Base-by-base conservation (phyloP, 257 asterid genomes). In the Primulina huaijiensis region DNA sequence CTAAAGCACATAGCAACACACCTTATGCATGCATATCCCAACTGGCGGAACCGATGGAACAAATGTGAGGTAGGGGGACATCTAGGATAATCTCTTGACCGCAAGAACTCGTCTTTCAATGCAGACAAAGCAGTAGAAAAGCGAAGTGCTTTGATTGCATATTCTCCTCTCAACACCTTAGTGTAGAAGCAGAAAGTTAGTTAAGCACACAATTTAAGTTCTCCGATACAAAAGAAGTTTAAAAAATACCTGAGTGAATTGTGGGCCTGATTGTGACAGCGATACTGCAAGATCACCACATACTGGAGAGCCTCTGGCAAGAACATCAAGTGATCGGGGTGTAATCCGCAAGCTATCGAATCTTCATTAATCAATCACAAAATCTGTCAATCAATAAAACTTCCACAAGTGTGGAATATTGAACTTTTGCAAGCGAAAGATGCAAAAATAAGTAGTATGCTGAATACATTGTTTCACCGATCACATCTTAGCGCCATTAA, bases 241-340 rank as follows among this genome's bases (percentile, higher is more conserved):
- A 38, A 68, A 31, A 61, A 52, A 70, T 58, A 94, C 97, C 96
- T 85, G 99, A 50, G 97, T 91, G 85, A 94, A 94, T 67, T 94
- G 99, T 52, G 97, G 95, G 73, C 97, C 97, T 57, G 99, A 85
- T 82, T 94, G 99, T 64, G 99, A 94, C 40, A 94, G 84, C 37
- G 97, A 88, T 70, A 94, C 99, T 55, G 99, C 99, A 78, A 94
- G 97, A 84, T 92, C 99, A 70, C 99, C 99, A 81, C 97, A 94
- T 71, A 94, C 92, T 60, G 99, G 99, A 65, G 99, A 85, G 62
- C 99, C 97, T 80, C 87, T 84, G 76, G 97, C 87, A 55, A 94
- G 99, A 85, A 94, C 87, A 82, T 94, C 97, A 63, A 94, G 97
- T 75, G 99, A 94, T 79, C 99, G 85, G 61, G 99, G 99, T 84